Base-by-base conservation (phyloP, 1,139 yeast species). In the Nakaseomyces kungkrabaensis region DNA sequence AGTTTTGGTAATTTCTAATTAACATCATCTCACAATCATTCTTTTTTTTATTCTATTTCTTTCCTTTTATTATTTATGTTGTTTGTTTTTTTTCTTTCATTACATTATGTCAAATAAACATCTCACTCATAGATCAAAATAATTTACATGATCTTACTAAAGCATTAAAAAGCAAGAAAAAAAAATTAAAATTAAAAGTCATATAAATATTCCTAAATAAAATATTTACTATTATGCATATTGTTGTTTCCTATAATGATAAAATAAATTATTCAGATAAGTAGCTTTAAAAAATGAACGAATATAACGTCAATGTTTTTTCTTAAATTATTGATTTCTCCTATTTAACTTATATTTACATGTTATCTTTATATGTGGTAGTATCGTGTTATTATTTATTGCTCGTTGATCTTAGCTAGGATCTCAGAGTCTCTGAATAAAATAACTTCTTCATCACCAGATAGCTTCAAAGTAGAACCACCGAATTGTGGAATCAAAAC, bases 401-500 rank as follows among this genome's bases (percentile, higher is more conserved):
- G 25, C 44, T 76, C 77, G 55, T 77, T 78, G 61, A 92, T 81
- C 77, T 87, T 90, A 65, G 97, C 97, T 66, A 92, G 79, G 69
- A 92, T 85, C 72, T 92, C 97, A 66, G 85, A 76, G 72, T 92
- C 97, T 68, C 96, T 83, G 79, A 78, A 82, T 63, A 85, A 74
- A 60, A 83, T 75, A 66, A 74, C 85, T 67, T 85, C 92, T 48
- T 76, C 81, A 52, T 88, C 96, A 58, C 89, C 94, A 45, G 55
- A 53, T 62, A 92, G 78, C 74, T 85, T 88, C 71, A 92, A 78
- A 57, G 89, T 75, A 59, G 89, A 82, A 52, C 98, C 98, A 55
- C 85, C 96, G 61, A 81, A 87, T 55, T 85, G 80, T 58, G 97
- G 97, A 67, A 92, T 86, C 74, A 92, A 76, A 46, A 92, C 97